Conservation (phyloP, 2,329 filamentous ascomycete genomes). For the Talaromyces amestolkiae region DNA sequence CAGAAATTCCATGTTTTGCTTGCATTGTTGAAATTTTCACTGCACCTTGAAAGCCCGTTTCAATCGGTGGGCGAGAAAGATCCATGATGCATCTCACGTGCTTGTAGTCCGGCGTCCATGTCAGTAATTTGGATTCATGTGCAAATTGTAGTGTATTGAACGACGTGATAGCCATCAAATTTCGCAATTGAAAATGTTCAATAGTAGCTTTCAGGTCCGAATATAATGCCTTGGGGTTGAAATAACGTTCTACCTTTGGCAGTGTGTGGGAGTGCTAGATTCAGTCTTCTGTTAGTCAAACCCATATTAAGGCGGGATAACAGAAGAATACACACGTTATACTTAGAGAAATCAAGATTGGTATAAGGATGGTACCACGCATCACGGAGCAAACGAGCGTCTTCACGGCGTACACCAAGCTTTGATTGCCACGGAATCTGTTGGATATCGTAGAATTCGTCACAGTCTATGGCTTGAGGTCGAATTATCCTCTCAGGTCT, state of each 20-base stretch:
- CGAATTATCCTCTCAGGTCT: constrained; percentile 34
- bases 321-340: constrained; percentile 21
- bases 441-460: constrained; percentile 39
- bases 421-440: constrained; percentile 43
- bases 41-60: constrained; percentile 35
- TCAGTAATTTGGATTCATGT: constrained; percentile 47
- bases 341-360: constrained; percentile 34
- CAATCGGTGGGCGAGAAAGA: constrained; percentile 42
- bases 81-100: constrained; percentile 48
- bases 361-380: constrained; percentile 43
- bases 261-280: constrained; percentile 33
- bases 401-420: constrained; percentile 35
- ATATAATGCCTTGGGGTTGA: constrained; percentile 50
- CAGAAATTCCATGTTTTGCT: constrained; percentile 48
- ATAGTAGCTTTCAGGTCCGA: constrained; percentile 51
- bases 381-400: constrained; percentile 40
- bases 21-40: constrained; percentile 55
- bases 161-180: constrained; percentile 54
- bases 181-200: constrained; percentile 60
- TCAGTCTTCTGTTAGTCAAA: neutral
- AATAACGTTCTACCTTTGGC: constrained; percentile 46
- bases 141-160: constrained; percentile 58
- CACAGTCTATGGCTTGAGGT: constrained; percentile 26
- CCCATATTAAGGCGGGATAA: neutral
- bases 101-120: constrained; percentile 49